Conservation (phyloP, 2,329 filamentous ascomycete genomes). For the Metarhizium humberi region DNA sequence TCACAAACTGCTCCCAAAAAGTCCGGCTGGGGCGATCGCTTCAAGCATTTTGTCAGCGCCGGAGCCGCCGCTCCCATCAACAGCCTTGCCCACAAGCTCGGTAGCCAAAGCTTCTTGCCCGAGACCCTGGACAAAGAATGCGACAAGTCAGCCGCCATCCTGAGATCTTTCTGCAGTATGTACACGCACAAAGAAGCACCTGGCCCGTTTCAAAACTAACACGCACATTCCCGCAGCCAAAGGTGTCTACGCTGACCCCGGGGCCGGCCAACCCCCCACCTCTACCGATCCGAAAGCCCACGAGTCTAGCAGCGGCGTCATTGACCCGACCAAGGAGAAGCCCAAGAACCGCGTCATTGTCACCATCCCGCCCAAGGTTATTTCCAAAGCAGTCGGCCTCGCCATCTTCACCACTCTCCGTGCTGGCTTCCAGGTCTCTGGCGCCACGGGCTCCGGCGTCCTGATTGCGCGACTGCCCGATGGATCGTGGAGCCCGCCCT, state of each 20-base stretch:
- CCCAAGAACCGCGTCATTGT: slow-evolving; percentile 39
- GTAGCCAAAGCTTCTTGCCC: slow-evolving; percentile 78
- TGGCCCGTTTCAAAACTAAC: neutral
- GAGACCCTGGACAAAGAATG: slow-evolving; percentile 80
- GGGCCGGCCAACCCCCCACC: slow-evolving; percentile 16
- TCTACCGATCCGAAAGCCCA: slow-evolving; percentile 21
- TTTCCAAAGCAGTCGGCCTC: slow-evolving; percentile 56
- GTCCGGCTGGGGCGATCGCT: slow-evolving; percentile 18
- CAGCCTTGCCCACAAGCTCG: slow-evolving; percentile 70
- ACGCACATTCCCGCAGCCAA: slow-evolving; percentile 28
- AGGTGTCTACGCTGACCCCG: slow-evolving; percentile 38
- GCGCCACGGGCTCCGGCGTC: slow-evolving; percentile 58
- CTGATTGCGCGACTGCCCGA: slow-evolving; percentile 53
- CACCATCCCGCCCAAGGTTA: slow-evolving; percentile 49
- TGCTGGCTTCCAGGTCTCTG: slow-evolving; percentile 54
- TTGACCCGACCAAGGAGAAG: slow-evolving; percentile 26
- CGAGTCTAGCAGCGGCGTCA: slow-evolving; percentile 16
- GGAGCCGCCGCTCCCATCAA: slow-evolving; percentile 67
- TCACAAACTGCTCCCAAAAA: slow-evolving; percentile 6
- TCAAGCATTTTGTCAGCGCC: slow-evolving; percentile 20
- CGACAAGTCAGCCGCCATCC: slow-evolving; percentile 79
- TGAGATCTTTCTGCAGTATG: slow-evolving; percentile 78
- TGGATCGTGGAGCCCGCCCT: slow-evolving; percentile 70
- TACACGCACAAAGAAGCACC: slow-evolving; percentile 2
- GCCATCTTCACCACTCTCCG: slow-evolving; percentile 67